These are phyloP conservation scores for Acacia concinna DNA, from an alignment of 331 rosid genomes.

Conservation along the genomic window DNA sequence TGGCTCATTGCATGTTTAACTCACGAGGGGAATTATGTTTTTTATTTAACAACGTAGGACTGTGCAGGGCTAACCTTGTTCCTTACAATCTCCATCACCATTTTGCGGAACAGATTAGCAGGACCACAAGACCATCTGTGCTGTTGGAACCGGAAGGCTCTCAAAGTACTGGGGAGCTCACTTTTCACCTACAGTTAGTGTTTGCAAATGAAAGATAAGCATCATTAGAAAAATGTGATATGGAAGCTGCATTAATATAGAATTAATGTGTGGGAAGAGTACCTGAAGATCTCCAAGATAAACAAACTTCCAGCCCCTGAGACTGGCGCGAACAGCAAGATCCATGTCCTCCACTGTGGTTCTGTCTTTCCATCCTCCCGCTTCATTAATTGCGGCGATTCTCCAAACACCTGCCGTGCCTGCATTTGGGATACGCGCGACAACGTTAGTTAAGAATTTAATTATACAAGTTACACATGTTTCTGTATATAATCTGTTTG, in stretches of 20 bases:
- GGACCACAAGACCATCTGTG: slow-evolving; percentile 97
- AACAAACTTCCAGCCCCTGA: slow-evolving; percentile 86
- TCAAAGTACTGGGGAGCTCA: slow-evolving; percentile 92
- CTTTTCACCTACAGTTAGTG: slow-evolving; percentile 60
- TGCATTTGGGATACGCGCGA: slow-evolving; percentile 26
- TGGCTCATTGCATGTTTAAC: not conserved
- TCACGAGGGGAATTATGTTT: not conserved
- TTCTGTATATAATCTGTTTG: not conserved
- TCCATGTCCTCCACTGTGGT: slow-evolving; percentile 97
- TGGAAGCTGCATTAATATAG: not conserved
- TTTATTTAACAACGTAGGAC: not conserved
- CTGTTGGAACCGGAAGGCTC: slow-evolving; percentile 93
- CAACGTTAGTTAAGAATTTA: not conserved
- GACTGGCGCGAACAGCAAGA: slow-evolving; percentile 90
- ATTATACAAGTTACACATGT: not conserved
- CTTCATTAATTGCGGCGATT: slow-evolving; percentile 88
- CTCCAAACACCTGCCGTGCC: slow-evolving; percentile 97
- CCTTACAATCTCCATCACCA: slow-evolving; percentile 78
- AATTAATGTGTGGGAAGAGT: not conserved
- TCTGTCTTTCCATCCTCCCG: slow-evolving; percentile 94
- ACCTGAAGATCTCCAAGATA: slow-evolving; percentile 93
- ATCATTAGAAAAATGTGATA: not conserved
- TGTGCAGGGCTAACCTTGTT: slow-evolving; percentile 58
- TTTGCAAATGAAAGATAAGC: slow-evolving; percentile 1
- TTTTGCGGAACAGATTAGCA: slow-evolving; percentile 87